Conservation (phyloP, 169 alveolate species). For the Cryptosporidium tyzzeri region DNA sequence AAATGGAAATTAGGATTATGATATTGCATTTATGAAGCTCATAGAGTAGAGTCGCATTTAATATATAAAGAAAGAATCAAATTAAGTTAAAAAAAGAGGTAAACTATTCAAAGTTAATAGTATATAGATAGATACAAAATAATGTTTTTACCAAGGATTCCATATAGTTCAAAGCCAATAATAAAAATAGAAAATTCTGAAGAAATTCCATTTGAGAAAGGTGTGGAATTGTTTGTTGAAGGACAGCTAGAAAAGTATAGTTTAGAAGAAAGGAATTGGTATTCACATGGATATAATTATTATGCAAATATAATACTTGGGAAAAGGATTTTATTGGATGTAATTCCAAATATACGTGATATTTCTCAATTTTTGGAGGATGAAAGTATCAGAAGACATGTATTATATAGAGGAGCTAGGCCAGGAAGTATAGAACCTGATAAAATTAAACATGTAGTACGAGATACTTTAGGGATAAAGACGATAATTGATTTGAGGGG, state of each 20-base stretch:
- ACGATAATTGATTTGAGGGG: slow-evolving; percentile 66
- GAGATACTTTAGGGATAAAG: slow-evolving; percentile 51
- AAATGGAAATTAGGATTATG: neutral
- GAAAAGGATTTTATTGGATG: slow-evolving; percentile 38
- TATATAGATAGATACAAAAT: neutral
- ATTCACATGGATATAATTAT: slow-evolving; percentile 28
- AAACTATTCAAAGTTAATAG: neutral
- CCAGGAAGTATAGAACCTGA: slow-evolving; percentile 76
- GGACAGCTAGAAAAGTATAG: slow-evolving; percentile 20
- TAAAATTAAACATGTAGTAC: slow-evolving; percentile 35
- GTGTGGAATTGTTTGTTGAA: slow-evolving; percentile 30
- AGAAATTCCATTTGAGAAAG: slow-evolving; percentile 26
- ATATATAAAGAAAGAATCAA: neutral
- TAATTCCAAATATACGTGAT: slow-evolving; percentile 63
- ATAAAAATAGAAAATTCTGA: slow-evolving; percentile 16
- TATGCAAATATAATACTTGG: slow-evolving; percentile 56
- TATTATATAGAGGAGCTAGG: slow-evolving; percentile 68
- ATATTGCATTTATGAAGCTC: neutral
- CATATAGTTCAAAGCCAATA: slow-evolving; percentile 37
- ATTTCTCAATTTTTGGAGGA: slow-evolving; percentile 25
- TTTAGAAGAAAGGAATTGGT: slow-evolving; percentile 6
- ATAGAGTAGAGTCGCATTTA: neutral
- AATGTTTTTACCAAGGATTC: slow-evolving; percentile 51
- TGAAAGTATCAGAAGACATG: slow-evolving; percentile 2
- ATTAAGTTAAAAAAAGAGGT: neutral